These are phyloP conservation scores for Tricholoma hemisulphureum DNA, from an alignment of 768 basidiomycete species.

Conservation along the genomic window DNA sequence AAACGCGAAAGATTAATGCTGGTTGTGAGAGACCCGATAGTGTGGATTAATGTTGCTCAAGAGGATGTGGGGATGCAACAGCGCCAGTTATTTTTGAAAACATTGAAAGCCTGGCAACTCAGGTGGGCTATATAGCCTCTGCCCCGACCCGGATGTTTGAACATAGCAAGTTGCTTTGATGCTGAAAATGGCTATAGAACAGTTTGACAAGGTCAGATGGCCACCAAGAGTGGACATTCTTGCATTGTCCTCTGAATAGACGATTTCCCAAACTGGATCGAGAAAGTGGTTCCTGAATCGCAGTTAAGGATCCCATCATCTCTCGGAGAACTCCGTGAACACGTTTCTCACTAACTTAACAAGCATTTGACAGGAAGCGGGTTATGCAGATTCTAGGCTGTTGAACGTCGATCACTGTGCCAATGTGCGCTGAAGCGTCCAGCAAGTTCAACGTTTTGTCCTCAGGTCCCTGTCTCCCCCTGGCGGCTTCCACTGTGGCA, in stretches of 20 bases:
- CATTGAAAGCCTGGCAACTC: no score
- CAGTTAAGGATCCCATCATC: not conserved
- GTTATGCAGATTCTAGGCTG: no score
- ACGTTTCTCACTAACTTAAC: constrained; percentile 1
- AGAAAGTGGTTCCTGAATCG: not conserved
- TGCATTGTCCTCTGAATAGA: constrained; percentile 13
- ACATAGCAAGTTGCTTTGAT: not conserved
- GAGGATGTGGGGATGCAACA: not conserved
- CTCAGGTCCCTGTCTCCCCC: no score
- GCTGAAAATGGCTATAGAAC: no score
- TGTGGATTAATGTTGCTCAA: not conserved
- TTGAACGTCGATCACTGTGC: no score
- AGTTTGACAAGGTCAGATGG: not conserved
- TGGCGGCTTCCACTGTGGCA: no score
- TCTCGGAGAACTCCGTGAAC: constrained; percentile 17
- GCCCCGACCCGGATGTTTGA: not conserved
- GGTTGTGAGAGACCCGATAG: not conserved
- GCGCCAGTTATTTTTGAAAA: no score
- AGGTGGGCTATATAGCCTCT: not conserved
- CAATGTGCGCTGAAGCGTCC: no score
- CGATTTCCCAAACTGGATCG: not conserved
- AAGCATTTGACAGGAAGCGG: no score
- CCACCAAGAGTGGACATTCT: not conserved
- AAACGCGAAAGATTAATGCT: not conserved
- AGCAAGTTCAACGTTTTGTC: no score